Evolutionary conservation across 805 yeast genomes (phyloP), one percentile per base, ranked within the genome.

Genomic region (Saccharomycopsis vini): DNA sequence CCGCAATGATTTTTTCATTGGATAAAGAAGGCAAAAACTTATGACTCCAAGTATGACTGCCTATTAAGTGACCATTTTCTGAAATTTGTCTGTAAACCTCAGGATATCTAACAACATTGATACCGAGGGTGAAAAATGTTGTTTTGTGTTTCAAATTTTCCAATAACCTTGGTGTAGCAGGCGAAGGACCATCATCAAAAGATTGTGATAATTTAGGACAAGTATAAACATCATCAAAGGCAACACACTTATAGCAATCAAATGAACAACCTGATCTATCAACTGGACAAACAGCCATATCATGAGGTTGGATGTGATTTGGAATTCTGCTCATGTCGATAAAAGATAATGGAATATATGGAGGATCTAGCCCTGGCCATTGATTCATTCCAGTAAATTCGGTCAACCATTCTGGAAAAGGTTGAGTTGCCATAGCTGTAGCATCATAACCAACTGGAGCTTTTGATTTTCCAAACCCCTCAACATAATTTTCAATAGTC

Each of bases 171-270:
- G 73, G 64, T 0, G 97, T 89, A 19, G 75, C 71, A 0, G 76
- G 76, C 0, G 89, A 72, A 1, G 98, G 98, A 0, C 98, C 97
- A 59, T 90, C 97, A 59, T 90, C 98, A 62, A 90, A 90, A 0
- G 95, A 81, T 62, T 90, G 97, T 0, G 89, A 76, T 31, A 90
- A 65, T 38, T 67, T 64, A 2, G 79, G 74, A 59, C 97, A 89
- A 0, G 90, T 75, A 53, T 66, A 72, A 4, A 83, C 77, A 57
- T 89, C 97, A 60, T 83, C 92, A 30, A 64, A 71, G 20, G 78
- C 75, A 22, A 79, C 75, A 63, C 96, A 89, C 50, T 79, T 75
- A 59, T 70, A 73, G 59, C 97, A 89, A 59, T 88, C 96, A 63
- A 85, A 89, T 0, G 95, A 81, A 56, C 97, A 89, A 24, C 71